phyloP scores from a whole-genome alignment of 345 rosid genomes.

The Bruguiera gymnorhiza region DNA sequence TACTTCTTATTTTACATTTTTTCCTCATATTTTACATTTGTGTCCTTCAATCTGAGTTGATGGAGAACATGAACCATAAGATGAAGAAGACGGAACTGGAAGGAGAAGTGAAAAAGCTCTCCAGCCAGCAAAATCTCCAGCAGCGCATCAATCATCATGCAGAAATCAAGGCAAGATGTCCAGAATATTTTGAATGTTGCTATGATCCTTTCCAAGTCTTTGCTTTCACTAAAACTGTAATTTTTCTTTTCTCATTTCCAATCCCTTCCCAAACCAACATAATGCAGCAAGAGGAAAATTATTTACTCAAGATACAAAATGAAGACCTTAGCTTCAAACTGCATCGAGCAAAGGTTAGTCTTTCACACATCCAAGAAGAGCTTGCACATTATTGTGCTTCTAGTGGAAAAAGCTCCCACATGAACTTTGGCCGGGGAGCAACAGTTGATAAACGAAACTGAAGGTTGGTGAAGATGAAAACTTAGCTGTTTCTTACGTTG shows the following conservation, averaged over 20 bases:
- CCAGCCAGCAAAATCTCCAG: conserved; percentile 84
- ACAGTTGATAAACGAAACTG: conserved; percentile 43
- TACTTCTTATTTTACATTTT: not conserved
- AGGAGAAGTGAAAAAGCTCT: conserved; percentile 68
- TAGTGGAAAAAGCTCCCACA: conserved; percentile 43
- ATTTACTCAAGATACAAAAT: conserved; percentile 58
- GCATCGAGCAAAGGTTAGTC: conserved; percentile 45
- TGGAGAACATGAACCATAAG: conserved; percentile 63
- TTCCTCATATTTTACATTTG: not conserved
- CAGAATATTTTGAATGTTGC: not conserved
- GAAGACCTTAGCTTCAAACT: conserved; percentile 70
- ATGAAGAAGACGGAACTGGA: conserved; percentile 65
- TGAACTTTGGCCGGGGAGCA: conserved; percentile 57
- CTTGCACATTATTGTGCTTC: conserved; percentile 65
- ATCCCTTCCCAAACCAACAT: not conserved
- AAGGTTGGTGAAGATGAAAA: conserved; percentile 37
- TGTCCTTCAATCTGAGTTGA: conserved; percentile 35
- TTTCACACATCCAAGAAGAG: conserved; percentile 74
- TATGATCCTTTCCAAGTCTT: not conserved
- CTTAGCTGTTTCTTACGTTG: not conserved
- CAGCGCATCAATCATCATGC: conserved; percentile 86
- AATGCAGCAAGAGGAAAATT: conserved; percentile 78
- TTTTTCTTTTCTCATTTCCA: not conserved
- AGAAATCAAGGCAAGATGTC: conserved; percentile 73
- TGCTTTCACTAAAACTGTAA: not conserved